Conservation (phyloP, 2,329 filamentous ascomycete species). For the Fusarium sp. region DNA sequence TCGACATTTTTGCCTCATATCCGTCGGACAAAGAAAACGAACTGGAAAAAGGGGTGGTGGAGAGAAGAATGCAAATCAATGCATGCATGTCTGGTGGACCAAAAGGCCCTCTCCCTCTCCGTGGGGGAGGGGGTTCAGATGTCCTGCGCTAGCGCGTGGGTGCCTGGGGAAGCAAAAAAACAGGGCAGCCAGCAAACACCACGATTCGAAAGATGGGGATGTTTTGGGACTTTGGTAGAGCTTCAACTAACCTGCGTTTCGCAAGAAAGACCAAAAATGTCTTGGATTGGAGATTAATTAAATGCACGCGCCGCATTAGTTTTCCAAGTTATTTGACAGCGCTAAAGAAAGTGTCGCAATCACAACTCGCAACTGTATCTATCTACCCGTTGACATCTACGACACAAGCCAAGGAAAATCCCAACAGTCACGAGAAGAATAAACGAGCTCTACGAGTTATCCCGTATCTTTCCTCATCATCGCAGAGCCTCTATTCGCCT, state of each 20-base stretch:
- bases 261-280: no score
- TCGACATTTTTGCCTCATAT: background rate
- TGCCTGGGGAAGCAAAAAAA: conserved; percentile 2
- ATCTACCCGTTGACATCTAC: no score
- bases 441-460: background rate
- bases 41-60: conserved; percentile 35
- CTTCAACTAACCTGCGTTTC: conserved; percentile 17
- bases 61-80: conserved; percentile 14
- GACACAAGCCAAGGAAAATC: background rate
- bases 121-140: conserved; percentile 7
- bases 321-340: no score
- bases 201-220: conserved; percentile 30
- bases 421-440: background rate
- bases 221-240: conserved; percentile 39
- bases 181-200: conserved; percentile 24
- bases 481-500: background rate
- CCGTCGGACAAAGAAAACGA: background rate
- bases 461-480: background rate
- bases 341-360: no score
- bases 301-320: background rate
- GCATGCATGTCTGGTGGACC: conserved; percentile 11
- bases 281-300: no score
- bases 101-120: conserved; percentile 27
- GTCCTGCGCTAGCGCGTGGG: conserved; percentile 13
- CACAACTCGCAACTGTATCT: no score